phyloP scores from a whole-genome alignment of 2,329 filamentous ascomycete genomes.

The Penicillium janthinellum region DNA sequence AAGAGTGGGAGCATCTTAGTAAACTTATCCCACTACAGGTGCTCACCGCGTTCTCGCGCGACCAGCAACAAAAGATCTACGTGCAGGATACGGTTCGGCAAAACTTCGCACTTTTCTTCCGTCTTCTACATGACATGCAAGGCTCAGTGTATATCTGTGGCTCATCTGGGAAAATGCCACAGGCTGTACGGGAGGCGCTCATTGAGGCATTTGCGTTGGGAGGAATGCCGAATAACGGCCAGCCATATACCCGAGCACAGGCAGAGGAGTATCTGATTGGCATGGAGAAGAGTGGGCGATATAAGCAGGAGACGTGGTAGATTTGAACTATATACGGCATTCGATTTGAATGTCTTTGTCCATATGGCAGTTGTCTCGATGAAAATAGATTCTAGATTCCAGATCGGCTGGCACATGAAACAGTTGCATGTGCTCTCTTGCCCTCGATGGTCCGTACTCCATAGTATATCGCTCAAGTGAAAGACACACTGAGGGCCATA shows the following conservation, averaged over 20 bases:
- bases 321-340: neutral
- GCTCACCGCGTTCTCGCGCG: conserved; percentile 69
- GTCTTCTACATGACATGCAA: conserved; percentile 52
- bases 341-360: neutral
- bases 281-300: conserved; percentile 65
- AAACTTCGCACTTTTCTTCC: conserved; percentile 52
- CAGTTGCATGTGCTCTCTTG: neutral
- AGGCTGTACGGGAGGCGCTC: conserved; percentile 67
- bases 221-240: conserved; percentile 45
- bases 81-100: conserved; percentile 66
- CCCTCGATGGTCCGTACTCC: neutral
- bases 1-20: conserved; percentile 67
- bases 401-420: neutral
- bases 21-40: conserved; percentile 53
- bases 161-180: conserved; percentile 70
- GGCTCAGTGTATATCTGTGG: conserved; percentile 58
- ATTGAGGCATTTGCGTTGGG: conserved; percentile 60
- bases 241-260: conserved; percentile 43
- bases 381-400: neutral
- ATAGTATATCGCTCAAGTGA: neutral
- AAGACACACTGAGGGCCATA: neutral
- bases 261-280: conserved; percentile 58
- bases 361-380: neutral
- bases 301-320: conserved; percentile 72
- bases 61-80: conserved; percentile 66